phyloP scores from a whole-genome alignment of 345 rosid species.

The Melaleuca quinquenervia region DNA sequence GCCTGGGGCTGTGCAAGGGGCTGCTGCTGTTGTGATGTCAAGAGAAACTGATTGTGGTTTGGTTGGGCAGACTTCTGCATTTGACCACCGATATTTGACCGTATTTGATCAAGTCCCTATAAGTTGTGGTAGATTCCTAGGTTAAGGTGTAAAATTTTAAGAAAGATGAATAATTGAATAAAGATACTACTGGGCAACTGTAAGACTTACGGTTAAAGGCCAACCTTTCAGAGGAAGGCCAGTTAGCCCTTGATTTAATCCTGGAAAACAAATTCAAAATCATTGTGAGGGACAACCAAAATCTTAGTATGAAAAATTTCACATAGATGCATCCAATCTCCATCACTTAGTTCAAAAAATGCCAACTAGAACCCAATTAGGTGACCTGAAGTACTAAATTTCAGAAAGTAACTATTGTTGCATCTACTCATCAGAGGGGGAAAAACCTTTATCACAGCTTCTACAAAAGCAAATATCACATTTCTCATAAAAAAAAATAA shows the following conservation, averaged over 20 bases:
- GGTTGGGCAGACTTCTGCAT: conserved; percentile 40
- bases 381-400: neutral
- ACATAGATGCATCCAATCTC: neutral
- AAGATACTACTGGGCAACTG: neutral
- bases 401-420: neutral
- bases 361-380: neutral
- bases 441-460: neutral
- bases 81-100: conserved; percentile 25
- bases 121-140: neutral
- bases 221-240: conserved; percentile 60
- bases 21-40: conserved; percentile 47
- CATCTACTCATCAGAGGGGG: neutral
- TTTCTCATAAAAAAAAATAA: neutral
- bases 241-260: conserved; percentile 40
- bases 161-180: neutral
- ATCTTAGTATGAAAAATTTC: neutral
- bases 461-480: neutral
- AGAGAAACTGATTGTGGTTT: conserved; percentile 35
- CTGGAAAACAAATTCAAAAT: conserved; percentile 9
- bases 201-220: conserved; percentile 53
- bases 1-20: conserved; percentile 42
- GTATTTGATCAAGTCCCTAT: conserved; percentile 45
- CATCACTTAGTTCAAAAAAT: neutral
- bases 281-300: neutral
- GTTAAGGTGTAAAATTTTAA: neutral